phyloP scores from a whole-genome alignment of 1,284 basidiomycete genomes.

The Marasmius oreades region DNA sequence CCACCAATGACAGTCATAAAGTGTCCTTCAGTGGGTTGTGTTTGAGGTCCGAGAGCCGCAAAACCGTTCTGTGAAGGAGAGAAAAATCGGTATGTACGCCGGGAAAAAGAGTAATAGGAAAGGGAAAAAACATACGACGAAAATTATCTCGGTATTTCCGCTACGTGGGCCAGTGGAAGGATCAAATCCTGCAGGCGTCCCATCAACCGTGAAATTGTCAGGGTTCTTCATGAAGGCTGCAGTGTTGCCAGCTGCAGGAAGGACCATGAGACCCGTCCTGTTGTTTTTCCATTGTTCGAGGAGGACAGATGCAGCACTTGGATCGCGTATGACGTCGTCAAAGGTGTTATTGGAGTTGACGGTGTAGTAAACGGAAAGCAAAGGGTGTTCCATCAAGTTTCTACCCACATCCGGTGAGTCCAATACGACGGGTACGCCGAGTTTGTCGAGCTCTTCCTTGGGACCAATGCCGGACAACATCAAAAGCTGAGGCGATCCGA shows the following conservation, averaged over 20 bases:
- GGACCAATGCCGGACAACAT: slow-evolving; percentile 38
- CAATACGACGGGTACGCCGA: slow-evolving; percentile 24
- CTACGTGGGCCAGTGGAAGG: neutral
- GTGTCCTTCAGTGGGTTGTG: slow-evolving; percentile 12
- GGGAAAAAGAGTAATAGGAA: neutral
- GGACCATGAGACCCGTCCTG: slow-evolving; percentile 18
- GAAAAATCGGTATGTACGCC: neutral
- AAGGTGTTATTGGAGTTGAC: slow-evolving; percentile 23
- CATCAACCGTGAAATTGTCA: slow-evolving; percentile 1
- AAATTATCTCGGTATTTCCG: slow-evolving; percentile 22
- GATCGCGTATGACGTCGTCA: slow-evolving; percentile 22
- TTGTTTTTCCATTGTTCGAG: slow-evolving; percentile 22
- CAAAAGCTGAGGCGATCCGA: slow-evolving; percentile 32
- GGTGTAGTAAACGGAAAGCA: slow-evolving; percentile 20
- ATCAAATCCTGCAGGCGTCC: no score
- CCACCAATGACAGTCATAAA: slow-evolving; percentile 13
- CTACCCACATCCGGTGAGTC: slow-evolving; percentile 25
- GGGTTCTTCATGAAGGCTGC: neutral
- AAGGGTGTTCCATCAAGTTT: slow-evolving; percentile 31
- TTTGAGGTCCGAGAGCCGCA: neutral
- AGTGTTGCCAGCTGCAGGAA: neutral
- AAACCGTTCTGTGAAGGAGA: neutral
- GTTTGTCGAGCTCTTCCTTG: slow-evolving; percentile 20
- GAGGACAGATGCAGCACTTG: slow-evolving; percentile 12
- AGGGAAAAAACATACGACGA: slow-evolving; percentile 8